These are phyloP conservation scores for Batkoa obscura DNA, from an alignment of 371 early-diverging fungal species.

Conservation along the genomic window DNA sequence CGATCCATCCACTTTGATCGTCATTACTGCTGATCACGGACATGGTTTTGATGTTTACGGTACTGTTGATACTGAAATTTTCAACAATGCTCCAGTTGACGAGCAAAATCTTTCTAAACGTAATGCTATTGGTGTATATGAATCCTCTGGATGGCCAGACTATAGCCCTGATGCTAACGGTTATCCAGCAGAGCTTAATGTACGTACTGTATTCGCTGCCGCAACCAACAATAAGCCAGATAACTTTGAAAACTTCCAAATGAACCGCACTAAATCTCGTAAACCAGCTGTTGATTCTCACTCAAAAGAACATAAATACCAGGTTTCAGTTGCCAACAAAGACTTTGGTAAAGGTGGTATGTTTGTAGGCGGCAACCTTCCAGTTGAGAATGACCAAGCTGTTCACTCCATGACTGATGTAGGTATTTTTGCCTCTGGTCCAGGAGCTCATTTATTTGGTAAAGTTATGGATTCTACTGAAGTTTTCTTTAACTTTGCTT, in stretches of 20 bases:
- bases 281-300: conserved; percentile 16
- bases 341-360: conserved; percentile 21
- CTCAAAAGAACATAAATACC: conserved; percentile 14
- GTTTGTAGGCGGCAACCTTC: conserved; percentile 18
- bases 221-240: conserved; percentile 38
- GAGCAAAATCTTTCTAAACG: conserved; percentile 22
- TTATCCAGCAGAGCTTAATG: conserved; percentile 40
- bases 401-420: conserved; percentile 41
- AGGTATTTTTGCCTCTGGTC: conserved; percentile 28
- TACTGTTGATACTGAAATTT: conserved; percentile 30
- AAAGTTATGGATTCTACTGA: conserved; percentile 36
- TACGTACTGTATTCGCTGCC: conserved; percentile 32
- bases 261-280: conserved; percentile 19
- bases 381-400: conserved; percentile 15
- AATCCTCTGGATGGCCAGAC: conserved; percentile 41
- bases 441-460: conserved; percentile 28
- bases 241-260: conserved; percentile 36
- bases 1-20: conserved; percentile 41
- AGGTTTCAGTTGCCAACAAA: conserved; percentile 16
- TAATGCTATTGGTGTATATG: conserved; percentile 41
- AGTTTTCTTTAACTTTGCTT: conserved; percentile 32
- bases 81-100: conserved; percentile 12
- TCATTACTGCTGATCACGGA: conserved; percentile 52
- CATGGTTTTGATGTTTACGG: conserved; percentile 57
- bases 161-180: conserved; percentile 45